Evolutionary conservation across 441 rosid genomes (phyloP).

Genomic region (Biscutella laevigata): DNA sequence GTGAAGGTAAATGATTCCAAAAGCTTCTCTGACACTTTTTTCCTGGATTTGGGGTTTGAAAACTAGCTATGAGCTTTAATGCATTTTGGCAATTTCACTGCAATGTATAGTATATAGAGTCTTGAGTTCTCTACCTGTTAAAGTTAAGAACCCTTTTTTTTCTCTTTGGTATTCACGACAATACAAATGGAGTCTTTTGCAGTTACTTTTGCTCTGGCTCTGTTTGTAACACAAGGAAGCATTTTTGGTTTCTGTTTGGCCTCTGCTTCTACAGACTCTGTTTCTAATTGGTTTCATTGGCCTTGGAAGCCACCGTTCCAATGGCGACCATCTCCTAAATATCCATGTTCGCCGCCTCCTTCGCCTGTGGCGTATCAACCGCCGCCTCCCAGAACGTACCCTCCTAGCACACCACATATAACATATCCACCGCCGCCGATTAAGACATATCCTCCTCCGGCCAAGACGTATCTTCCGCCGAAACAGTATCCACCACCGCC

Average conservation of each 20-base stretch:
- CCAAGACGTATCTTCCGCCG: no score
- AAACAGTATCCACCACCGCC: not conserved
- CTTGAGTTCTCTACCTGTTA: not conserved
- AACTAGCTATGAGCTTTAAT: slow-evolving; percentile 11
- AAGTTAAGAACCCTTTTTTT: not conserved
- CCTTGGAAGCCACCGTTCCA: not conserved
- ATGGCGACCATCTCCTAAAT: slow-evolving; percentile 4
- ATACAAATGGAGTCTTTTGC: slow-evolving; percentile 9
- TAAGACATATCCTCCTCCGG: not conserved
- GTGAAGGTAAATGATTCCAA: not conserved
- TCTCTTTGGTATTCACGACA: not conserved
- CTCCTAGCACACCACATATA: not conserved
- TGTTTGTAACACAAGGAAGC: slow-evolving; percentile 21
- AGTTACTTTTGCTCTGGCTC: not conserved
- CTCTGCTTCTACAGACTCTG: not conserved
- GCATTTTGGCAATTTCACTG: slow-evolving; percentile 11
- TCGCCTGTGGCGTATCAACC: not conserved
- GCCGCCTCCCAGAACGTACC: not conserved
- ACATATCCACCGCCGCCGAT: not conserved
- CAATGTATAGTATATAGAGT: not conserved
- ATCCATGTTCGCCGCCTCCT: not conserved
- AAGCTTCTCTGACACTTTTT: not conserved
- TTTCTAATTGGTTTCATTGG: not conserved
- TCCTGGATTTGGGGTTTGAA: slow-evolving; percentile 15
- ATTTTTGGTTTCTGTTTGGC: slow-evolving; percentile 8